Conservation (phyloP, 352 stramenopile genomes). For the Globisporangium cederbergense region DNA sequence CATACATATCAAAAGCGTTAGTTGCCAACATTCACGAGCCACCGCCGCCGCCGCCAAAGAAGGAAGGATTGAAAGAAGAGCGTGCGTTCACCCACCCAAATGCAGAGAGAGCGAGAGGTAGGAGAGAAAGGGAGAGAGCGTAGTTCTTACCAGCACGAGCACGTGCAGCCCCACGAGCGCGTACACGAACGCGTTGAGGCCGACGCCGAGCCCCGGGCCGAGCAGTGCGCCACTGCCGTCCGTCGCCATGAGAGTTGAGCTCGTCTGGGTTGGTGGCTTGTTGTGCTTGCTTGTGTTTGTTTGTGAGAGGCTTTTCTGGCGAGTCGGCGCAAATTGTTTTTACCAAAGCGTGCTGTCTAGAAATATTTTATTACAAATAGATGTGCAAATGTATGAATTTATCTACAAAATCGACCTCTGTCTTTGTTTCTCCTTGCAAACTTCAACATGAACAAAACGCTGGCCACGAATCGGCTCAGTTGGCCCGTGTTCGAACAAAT, state of each 20-base stretch:
- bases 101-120: slow-evolving; percentile 13
- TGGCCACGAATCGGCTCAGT: no score
- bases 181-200: slow-evolving; percentile 65
- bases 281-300: background rate
- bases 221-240: slow-evolving; percentile 21
- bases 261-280: background rate
- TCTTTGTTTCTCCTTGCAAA: no score
- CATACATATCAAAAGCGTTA: slow-evolving; percentile 1
- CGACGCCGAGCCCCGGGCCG: slow-evolving; percentile 40
- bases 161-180: slow-evolving; percentile 71
- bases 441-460: no score
- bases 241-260: background rate
- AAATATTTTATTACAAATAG: background rate
- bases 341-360: background rate
- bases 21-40: background rate
- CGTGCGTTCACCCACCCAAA: slow-evolving; percentile 13
- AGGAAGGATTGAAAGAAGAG: background rate
- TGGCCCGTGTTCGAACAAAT: no score
- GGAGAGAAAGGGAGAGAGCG: slow-evolving; percentile 16
- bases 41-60: background rate
- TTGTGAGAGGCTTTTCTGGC: background rate
- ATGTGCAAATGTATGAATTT: no score
- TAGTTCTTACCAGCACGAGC: slow-evolving; percentile 53
- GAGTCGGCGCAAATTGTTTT: background rate
- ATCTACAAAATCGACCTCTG: no score